Conservation (phyloP, 2,329 filamentous ascomycete species). For the Fusarium phyllophilum region DNA sequence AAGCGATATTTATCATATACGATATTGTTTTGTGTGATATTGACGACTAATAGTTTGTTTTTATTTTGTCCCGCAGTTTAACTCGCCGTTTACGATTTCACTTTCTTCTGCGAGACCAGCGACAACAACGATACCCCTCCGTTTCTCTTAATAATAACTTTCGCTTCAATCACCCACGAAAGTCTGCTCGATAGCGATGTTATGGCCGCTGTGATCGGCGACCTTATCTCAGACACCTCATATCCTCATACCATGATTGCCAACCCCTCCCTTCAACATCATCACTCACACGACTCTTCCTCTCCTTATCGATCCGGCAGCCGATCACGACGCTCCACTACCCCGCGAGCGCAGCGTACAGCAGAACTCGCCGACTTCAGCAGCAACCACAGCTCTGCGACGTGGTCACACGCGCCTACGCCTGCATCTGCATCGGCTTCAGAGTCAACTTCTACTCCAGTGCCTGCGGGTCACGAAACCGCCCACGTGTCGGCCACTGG, state of each 20-base stretch:
- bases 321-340: slow-evolving; percentile 46
- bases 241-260: slow-evolving; percentile 78
- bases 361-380: slow-evolving; percentile 36
- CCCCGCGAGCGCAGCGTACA: slow-evolving; percentile 43
- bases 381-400: slow-evolving; percentile 21
- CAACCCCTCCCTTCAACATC: slow-evolving; percentile 59
- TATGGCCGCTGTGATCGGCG: slow-evolving; percentile 74
- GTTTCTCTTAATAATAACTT: slow-evolving; percentile 28
- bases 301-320: slow-evolving; percentile 45
- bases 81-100: slow-evolving; percentile 34
- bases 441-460: slow-evolving; percentile 36
- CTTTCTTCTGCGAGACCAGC: slow-evolving; percentile 32
- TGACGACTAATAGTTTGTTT: slow-evolving; percentile 40
- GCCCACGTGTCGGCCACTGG: slow-evolving; percentile 48
- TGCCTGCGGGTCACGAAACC: slow-evolving; percentile 36
- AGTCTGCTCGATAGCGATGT: slow-evolving; percentile 49
- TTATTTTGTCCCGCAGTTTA: slow-evolving; percentile 33
- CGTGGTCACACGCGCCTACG: slow-evolving; percentile 32
- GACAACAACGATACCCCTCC: slow-evolving; percentile 36
- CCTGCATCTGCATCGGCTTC: slow-evolving; percentile 27
- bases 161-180: slow-evolving; percentile 7
- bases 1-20: slow-evolving; percentile 18
- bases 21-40: slow-evolving; percentile 25
- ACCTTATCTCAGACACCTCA: slow-evolving; percentile 78
- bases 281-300: slow-evolving; percentile 54